phyloP scores from a whole-genome alignment of 2,329 filamentous ascomycete genomes.

The Colletotrichum sp. region DNA sequence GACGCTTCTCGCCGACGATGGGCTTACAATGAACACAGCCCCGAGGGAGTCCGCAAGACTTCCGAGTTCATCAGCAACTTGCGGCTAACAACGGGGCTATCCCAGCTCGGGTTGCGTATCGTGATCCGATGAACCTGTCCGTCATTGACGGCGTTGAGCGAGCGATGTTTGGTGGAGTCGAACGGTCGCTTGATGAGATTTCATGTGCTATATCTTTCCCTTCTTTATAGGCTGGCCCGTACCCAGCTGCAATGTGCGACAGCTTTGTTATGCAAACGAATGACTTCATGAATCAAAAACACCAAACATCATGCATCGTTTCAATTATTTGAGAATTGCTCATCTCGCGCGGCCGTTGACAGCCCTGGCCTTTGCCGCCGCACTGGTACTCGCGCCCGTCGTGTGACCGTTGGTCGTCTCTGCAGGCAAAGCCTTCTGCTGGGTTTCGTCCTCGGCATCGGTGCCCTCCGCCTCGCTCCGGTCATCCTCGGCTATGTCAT shows the following conservation, averaged over 20 bases:
- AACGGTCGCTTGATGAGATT: not conserved
- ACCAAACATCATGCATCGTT: not conserved
- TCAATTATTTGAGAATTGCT: not conserved
- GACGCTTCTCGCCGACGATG: not conserved
- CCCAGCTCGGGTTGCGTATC: not conserved
- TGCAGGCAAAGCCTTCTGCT: constrained; percentile 16
- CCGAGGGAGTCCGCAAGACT: not conserved
- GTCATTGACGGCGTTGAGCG: not conserved
- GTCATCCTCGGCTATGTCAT: constrained; percentile 69
- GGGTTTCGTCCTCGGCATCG: constrained; percentile 42
- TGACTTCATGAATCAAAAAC: not conserved
- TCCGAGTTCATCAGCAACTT: not conserved
- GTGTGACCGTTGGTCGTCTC: constrained; percentile 15
- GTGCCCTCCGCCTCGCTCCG: constrained; percentile 73
- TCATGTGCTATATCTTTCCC: not conserved
- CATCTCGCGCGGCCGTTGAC: constrained; percentile 1
- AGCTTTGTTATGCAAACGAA: not conserved
- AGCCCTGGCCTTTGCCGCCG: not conserved
- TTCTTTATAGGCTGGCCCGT: not conserved
- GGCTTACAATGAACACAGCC: not conserved
- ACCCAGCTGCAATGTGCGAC: not conserved
- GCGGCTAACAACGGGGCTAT: not conserved
- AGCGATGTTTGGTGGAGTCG: not conserved
- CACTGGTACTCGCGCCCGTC: constrained; percentile 5
- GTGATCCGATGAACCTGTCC: not conserved